phyloP scores from a whole-genome alignment of 768 basidiomycete genomes.

The Agaricus sinodeliciosus region DNA sequence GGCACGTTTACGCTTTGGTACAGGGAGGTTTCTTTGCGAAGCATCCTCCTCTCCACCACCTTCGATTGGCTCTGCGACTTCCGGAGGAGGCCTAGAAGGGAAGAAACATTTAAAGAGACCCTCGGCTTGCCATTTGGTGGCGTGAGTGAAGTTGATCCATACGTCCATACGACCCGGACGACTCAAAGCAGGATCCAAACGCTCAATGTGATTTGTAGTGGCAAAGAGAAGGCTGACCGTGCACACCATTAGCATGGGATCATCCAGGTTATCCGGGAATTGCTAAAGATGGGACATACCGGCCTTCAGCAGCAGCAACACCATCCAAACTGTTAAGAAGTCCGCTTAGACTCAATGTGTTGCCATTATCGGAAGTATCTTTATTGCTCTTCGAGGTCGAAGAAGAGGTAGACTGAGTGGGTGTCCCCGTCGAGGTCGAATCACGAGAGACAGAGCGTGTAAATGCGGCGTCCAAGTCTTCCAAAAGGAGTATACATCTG shows the following conservation, averaged over 20 bases:
- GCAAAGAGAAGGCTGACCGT: slow-evolving; percentile 70
- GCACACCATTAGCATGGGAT: slow-evolving; percentile 9
- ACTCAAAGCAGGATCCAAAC: slow-evolving; percentile 83
- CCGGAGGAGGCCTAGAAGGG: slow-evolving; percentile 50
- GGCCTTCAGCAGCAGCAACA: slow-evolving; percentile 80
- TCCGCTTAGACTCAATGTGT: slow-evolving; percentile 80
- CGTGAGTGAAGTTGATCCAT: slow-evolving; percentile 87
- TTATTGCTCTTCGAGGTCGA: slow-evolving; percentile 25
- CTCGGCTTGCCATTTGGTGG: slow-evolving; percentile 89
- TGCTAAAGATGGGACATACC: slow-evolving; percentile 39
- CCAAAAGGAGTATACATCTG: slow-evolving; percentile 88
- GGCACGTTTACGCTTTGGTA: slow-evolving; percentile 55
- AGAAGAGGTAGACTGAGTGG: slow-evolving; percentile 39
- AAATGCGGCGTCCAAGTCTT: slow-evolving; percentile 91
- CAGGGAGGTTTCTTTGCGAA: slow-evolving; percentile 60
- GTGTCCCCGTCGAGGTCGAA: slow-evolving; percentile 68
- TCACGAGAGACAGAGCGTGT: slow-evolving; percentile 85
- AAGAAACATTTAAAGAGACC: slow-evolving; percentile 94
- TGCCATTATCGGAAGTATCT: slow-evolving; percentile 48
- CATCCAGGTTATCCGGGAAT: neutral
- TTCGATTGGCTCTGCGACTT: slow-evolving; percentile 14
- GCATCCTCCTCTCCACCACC: slow-evolving; percentile 28
- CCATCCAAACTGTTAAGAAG: slow-evolving; percentile 83
- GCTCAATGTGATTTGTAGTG: slow-evolving; percentile 91
- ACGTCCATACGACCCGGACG: slow-evolving; percentile 90